These are phyloP conservation scores for Penicillium flavigenum DNA, from an alignment of 495 filamentous ascomycete species.

Conservation along the genomic window DNA sequence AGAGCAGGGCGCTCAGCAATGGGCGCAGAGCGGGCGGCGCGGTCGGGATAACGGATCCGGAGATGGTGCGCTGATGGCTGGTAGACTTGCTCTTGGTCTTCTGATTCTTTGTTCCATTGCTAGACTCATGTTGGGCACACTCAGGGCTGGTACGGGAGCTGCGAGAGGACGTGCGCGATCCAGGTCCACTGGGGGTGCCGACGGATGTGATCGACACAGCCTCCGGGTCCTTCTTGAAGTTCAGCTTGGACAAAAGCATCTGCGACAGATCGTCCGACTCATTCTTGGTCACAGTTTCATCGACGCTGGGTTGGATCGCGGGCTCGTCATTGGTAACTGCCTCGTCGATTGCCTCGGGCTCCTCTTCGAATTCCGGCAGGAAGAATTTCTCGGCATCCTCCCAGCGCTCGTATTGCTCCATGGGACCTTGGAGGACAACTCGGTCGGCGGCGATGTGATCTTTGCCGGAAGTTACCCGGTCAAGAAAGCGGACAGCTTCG, in stretches of 20 bases:
- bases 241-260: constrained; percentile 53
- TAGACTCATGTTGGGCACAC: constrained; percentile 40
- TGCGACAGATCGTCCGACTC: constrained; percentile 46
- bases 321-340: constrained; percentile 19
- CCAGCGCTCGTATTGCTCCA: constrained; percentile 60
- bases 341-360: constrained; percentile 33
- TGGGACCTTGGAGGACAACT: constrained; percentile 55
- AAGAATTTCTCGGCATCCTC: constrained; percentile 62
- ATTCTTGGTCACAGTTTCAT: constrained; percentile 19
- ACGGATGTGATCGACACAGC: constrained; percentile 50
- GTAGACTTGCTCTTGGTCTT: constrained; percentile 22
- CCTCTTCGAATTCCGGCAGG: constrained; percentile 52
- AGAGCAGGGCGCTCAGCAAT: constrained; percentile 61
- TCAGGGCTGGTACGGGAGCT: constrained; percentile 52
- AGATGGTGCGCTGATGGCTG: constrained; percentile 41
- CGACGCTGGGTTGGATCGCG: constrained; percentile 20
- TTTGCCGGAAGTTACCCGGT: constrained; percentile 58
- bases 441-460: constrained; percentile 48
- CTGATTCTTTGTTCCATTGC: constrained; percentile 22
- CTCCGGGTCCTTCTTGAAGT: constrained; percentile 50
- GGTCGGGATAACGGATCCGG: constrained; percentile 36
- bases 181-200: constrained; percentile 45
- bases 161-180: constrained; percentile 49
- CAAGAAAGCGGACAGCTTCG: constrained; percentile 64
- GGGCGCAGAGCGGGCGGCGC: constrained; percentile 51